These are phyloP conservation scores for Dactylorhiza incarnata DNA, from an alignment of 106 monocot species.

Conservation along the genomic window DNA sequence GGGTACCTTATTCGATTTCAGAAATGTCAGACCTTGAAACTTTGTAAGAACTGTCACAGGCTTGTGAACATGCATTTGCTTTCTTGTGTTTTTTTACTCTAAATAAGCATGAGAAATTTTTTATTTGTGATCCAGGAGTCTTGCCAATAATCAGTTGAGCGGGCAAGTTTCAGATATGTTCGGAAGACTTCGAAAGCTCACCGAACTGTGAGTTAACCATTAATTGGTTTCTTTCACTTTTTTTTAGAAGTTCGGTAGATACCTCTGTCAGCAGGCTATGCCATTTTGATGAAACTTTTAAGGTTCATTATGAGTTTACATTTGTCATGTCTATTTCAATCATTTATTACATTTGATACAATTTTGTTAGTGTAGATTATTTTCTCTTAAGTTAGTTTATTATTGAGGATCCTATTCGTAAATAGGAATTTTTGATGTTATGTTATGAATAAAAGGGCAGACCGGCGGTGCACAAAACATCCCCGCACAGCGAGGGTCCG, in stretches of 20 bases:
- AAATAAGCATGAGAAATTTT: background rate
- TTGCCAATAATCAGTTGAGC: conserved; percentile 74
- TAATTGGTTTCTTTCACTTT: background rate
- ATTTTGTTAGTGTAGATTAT: background rate
- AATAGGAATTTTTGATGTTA: background rate
- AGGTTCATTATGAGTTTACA: background rate
- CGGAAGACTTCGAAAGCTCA: conserved; percentile 64
- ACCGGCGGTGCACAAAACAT: no score
- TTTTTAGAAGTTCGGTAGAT: background rate
- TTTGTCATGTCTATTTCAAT: background rate
- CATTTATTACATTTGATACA: background rate
- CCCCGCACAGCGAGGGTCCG: no score
- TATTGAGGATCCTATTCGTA: background rate
- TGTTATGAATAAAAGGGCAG: background rate
- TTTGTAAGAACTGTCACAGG: conserved; percentile 41
- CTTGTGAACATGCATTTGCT: background rate
- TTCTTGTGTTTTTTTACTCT: conserved; percentile 9
- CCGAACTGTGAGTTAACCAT: conserved; percentile 55
- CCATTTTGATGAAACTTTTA: background rate
- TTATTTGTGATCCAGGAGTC: conserved; percentile 47
- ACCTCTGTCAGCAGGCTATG: background rate
- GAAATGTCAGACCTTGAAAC: conserved; percentile 78
- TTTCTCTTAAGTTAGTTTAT: background rate
- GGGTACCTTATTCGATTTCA: conserved; percentile 90
- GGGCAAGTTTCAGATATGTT: conserved; percentile 94